phyloP scores from a whole-genome alignment of 2,329 filamentous ascomycete genomes.

The Sporothrix humicola region DNA sequence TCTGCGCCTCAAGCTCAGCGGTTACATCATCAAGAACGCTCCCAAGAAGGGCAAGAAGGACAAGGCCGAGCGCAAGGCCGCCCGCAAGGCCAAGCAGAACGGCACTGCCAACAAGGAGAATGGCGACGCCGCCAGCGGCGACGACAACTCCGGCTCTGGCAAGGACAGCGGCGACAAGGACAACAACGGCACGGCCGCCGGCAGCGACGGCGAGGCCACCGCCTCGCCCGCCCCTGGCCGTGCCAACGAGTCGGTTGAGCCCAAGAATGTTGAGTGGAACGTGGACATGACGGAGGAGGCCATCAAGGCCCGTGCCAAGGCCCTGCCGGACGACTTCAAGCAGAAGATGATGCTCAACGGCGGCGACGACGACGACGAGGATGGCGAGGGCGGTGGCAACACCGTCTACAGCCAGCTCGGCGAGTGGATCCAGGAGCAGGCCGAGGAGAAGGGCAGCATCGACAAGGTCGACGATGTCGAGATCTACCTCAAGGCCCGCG shows the following conservation, averaged over 20 bases:
- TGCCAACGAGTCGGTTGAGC: slow-evolving; percentile 56
- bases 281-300: slow-evolving; percentile 96
- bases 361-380: slow-evolving; percentile 80
- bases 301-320: slow-evolving; percentile 90
- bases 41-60: slow-evolving; percentile 96
- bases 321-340: slow-evolving; percentile 94
- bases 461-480: slow-evolving; percentile 84
- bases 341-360: slow-evolving; percentile 80
- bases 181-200: slow-evolving; percentile 58
- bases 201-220: slow-evolving; percentile 71
- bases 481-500: slow-evolving; percentile 96
- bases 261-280: slow-evolving; percentile 90
- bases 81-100: slow-evolving; percentile 85
- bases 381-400: slow-evolving; percentile 74
- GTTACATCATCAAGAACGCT: slow-evolving; percentile 96
- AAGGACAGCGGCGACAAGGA: slow-evolving; percentile 58
- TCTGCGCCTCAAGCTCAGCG: slow-evolving; percentile 90
- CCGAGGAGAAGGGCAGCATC: slow-evolving; percentile 73
- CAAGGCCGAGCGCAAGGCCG: slow-evolving; percentile 90
- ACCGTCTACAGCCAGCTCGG: slow-evolving; percentile 89
- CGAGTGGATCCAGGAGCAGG: slow-evolving; percentile 84
- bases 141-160: slow-evolving; percentile 58
- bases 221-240: slow-evolving; percentile 47
- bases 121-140: slow-evolving; percentile 60
- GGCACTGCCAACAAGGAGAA: slow-evolving; percentile 62